phyloP scores from a whole-genome alignment of 805 yeast genomes.

The Lachancea mirantina region DNA sequence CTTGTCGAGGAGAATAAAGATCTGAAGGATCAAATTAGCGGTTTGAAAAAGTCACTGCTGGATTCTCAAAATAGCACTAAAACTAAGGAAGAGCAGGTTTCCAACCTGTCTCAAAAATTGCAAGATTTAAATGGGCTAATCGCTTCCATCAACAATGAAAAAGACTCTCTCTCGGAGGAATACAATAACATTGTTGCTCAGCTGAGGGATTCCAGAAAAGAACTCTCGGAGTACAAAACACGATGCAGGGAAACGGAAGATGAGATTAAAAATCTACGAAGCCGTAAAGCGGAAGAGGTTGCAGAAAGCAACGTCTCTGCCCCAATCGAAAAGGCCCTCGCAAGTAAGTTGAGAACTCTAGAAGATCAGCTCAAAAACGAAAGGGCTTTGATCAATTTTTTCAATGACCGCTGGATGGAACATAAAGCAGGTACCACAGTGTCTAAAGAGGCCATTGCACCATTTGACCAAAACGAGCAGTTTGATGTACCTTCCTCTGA shows the following conservation, averaged over 20 bases:
- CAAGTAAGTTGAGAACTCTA: constrained; percentile 31
- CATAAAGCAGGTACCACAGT: constrained; percentile 20
- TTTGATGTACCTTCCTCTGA: no score
- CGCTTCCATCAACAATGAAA: constrained; percentile 24
- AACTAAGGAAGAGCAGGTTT: constrained; percentile 33
- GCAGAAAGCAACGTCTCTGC: constrained; percentile 30
- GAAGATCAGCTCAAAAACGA: constrained; percentile 36
- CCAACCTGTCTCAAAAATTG: constrained; percentile 23
- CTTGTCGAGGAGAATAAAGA: constrained; percentile 39
- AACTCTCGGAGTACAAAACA: constrained; percentile 19
- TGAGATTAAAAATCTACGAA: constrained; percentile 31
- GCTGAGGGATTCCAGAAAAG: constrained; percentile 22
- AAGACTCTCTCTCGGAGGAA: constrained; percentile 26
- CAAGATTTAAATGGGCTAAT: constrained; percentile 24
- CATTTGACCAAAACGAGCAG: no score
- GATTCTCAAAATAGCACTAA: constrained; percentile 32
- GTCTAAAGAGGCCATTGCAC: no score
- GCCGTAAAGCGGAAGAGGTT: not conserved
- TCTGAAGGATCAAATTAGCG: constrained; percentile 35
- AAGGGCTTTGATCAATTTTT: constrained; percentile 22
- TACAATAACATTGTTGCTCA: constrained; percentile 24
- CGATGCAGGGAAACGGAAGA: constrained; percentile 37
- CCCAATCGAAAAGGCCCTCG: constrained; percentile 29
- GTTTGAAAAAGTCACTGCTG: constrained; percentile 32
- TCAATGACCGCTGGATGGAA: constrained; percentile 27